Evolutionary conservation across 495 filamentous ascomycete genomes (phyloP).

Genomic region (Trichoderma asperelloides): DNA sequence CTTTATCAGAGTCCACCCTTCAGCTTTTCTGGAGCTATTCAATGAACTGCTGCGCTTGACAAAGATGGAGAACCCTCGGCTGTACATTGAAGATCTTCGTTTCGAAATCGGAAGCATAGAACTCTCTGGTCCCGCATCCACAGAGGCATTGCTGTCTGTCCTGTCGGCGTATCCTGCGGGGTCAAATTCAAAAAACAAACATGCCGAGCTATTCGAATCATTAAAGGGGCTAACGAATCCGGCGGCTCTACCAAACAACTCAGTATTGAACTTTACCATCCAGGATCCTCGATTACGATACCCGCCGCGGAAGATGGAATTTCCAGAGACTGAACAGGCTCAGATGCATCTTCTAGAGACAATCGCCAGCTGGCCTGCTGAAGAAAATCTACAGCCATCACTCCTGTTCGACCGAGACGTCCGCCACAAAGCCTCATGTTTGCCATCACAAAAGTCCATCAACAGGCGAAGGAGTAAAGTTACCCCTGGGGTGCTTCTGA

Average conservation of each 20-base stretch:
- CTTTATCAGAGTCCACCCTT: constrained; percentile 76
- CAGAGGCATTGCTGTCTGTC: constrained; percentile 66
- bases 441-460: constrained; percentile 77
- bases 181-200: constrained; percentile 26
- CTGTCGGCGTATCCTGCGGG: constrained; percentile 47
- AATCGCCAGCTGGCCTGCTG: constrained; percentile 63
- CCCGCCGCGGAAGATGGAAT: constrained; percentile 48
- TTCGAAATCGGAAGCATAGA: constrained; percentile 95
- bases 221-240: constrained; percentile 67
- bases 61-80: constrained; percentile 61
- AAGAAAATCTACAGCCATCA: constrained; percentile 44
- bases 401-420: constrained; percentile 59
- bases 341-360: constrained; percentile 35
- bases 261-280: constrained; percentile 62
- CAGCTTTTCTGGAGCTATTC: constrained; percentile 80
- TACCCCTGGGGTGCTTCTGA: constrained; percentile 53
- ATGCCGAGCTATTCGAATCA: constrained; percentile 50
- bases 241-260: constrained; percentile 61
- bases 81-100: constrained; percentile 79
- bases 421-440: constrained; percentile 47
- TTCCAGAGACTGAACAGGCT: constrained; percentile 43
- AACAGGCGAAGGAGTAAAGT: constrained; percentile 71
- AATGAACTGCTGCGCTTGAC: constrained; percentile 59
- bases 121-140: constrained; percentile 72
- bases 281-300: constrained; percentile 73